Conservation (phyloP, 2,329 filamentous ascomycete species). For the Aureobasidium musti region DNA sequence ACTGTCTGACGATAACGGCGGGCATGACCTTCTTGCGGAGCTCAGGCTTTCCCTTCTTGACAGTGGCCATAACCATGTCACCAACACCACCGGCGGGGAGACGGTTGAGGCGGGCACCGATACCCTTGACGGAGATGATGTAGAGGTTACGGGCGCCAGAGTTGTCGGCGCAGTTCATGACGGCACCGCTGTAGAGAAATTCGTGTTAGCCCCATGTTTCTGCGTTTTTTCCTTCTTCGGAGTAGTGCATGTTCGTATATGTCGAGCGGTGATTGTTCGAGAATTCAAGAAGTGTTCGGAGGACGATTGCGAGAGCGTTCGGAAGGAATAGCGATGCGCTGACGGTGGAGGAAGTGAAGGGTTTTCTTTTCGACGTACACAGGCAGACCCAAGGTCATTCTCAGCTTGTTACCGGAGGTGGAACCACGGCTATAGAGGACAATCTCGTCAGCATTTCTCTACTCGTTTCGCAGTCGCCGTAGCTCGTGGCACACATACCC, state of each 20-base stretch:
- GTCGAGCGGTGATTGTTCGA: background rate
- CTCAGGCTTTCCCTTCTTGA: constrained; percentile 99
- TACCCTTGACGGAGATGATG: constrained; percentile 99
- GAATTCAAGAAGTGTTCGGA: constrained; percentile 9
- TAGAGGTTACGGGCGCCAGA: constrained; percentile 96
- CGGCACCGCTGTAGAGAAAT: constrained; percentile 71
- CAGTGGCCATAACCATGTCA: constrained; percentile 99
- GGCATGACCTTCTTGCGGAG: constrained; percentile 99
- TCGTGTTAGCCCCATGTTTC: constrained; percentile 28
- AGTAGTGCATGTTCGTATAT: constrained; percentile 8
- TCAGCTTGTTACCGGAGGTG: constrained; percentile 99
- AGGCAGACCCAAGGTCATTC: constrained; percentile 99
- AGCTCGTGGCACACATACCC: constrained; percentile 41
- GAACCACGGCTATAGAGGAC: constrained; percentile 63
- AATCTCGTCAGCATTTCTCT: constrained; percentile 27
- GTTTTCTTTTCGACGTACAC: constrained; percentile 69
- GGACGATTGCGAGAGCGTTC: constrained; percentile 21
- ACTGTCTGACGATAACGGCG: constrained; percentile 96
- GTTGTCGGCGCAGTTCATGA: constrained; percentile 99
- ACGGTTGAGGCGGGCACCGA: constrained; percentile 95
- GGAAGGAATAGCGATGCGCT: constrained; percentile 19
- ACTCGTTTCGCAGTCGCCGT: constrained; percentile 19
- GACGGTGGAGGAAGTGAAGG: constrained; percentile 15
- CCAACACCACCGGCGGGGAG: constrained; percentile 96
- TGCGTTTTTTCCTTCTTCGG: background rate